These are phyloP conservation scores for Candolleomyces aberdarensis DNA, from an alignment of 768 basidiomycete species.

Conservation along the genomic window DNA sequence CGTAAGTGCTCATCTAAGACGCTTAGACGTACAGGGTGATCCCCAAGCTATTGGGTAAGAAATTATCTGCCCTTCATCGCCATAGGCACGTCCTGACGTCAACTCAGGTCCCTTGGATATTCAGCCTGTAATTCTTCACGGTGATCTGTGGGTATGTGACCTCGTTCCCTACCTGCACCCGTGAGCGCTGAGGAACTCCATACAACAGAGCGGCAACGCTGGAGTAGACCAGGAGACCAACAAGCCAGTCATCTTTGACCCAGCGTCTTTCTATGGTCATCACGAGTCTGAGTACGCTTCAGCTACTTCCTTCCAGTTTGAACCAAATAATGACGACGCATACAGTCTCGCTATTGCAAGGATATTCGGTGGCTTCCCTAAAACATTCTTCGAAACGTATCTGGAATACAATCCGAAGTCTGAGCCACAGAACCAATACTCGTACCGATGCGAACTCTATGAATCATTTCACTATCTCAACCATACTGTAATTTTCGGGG, in stretches of 20 bases:
- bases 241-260: conserved; percentile 72
- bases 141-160: conserved; percentile 70
- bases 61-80: neutral
- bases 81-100: neutral
- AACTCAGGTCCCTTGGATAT: conserved; percentile 45
- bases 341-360: conserved; percentile 65
- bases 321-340: neutral
- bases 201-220: conserved; percentile 64
- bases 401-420: conserved; percentile 61
- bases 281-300: conserved; percentile 73
- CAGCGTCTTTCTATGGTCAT: conserved; percentile 77
- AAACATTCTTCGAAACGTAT: conserved; percentile 61
- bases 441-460: conserved; percentile 64
- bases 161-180: neutral
- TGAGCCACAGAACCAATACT: conserved; percentile 63
- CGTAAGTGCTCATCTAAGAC: neutral
- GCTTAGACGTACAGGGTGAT: conserved; percentile 50
- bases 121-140: conserved; percentile 70
- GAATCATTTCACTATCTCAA: conserved; percentile 82
- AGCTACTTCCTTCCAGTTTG: too few relatives aligned
- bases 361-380: conserved; percentile 75
- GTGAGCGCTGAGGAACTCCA: conserved; percentile 3
- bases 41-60: conserved; percentile 57
- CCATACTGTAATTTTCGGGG: conserved; percentile 76
- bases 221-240: conserved; percentile 53